These are phyloP conservation scores for Ascochyta pisi DNA, from an alignment of 2,329 filamentous ascomycete genomes.

Conservation along the genomic window DNA sequence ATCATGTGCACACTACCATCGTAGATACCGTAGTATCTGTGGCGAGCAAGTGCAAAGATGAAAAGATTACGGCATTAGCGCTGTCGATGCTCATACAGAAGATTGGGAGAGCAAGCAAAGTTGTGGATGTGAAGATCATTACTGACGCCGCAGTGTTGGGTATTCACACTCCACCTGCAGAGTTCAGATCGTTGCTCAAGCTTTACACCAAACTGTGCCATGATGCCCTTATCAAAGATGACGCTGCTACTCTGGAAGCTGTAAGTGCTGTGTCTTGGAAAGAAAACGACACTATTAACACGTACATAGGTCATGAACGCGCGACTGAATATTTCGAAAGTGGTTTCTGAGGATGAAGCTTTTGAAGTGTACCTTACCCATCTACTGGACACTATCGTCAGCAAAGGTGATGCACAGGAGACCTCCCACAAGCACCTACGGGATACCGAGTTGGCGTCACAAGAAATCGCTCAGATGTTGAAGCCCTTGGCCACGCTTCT, in stretches of 20 bases:
- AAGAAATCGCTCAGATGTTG: conserved; percentile 86
- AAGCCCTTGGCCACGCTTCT: conserved; percentile 87
- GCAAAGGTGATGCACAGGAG: conserved; percentile 85
- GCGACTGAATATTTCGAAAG: conserved; percentile 77
- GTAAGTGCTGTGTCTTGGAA: conserved; percentile 57
- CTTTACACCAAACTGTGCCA: conserved; percentile 78
- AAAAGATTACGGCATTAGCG: conserved; percentile 90
- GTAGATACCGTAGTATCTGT: conserved; percentile 95
- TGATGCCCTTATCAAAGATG: conserved; percentile 73
- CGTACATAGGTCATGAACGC: conserved; percentile 72
- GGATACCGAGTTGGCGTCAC: conserved; percentile 81
- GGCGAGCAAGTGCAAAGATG: conserved; percentile 78
- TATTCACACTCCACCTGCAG: conserved; percentile 76
- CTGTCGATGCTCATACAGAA: conserved; percentile 98
- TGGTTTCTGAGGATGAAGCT: conserved; percentile 72
- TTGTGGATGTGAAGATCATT: conserved; percentile 85
- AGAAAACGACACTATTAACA: conserved; percentile 8
- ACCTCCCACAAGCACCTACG: conserved; percentile 73
- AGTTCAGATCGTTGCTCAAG: conserved; percentile 86
- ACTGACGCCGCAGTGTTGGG: conserved; percentile 80
- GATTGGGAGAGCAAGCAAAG: conserved; percentile 79
- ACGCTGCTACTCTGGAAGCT: conserved; percentile 72
- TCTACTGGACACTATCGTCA: conserved; percentile 84
- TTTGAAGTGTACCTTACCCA: conserved; percentile 86
- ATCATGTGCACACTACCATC: conserved; percentile 81